These are phyloP conservation scores for Quercus tomentella DNA, from an alignment of 331 rosid species.

Conservation along the genomic window DNA sequence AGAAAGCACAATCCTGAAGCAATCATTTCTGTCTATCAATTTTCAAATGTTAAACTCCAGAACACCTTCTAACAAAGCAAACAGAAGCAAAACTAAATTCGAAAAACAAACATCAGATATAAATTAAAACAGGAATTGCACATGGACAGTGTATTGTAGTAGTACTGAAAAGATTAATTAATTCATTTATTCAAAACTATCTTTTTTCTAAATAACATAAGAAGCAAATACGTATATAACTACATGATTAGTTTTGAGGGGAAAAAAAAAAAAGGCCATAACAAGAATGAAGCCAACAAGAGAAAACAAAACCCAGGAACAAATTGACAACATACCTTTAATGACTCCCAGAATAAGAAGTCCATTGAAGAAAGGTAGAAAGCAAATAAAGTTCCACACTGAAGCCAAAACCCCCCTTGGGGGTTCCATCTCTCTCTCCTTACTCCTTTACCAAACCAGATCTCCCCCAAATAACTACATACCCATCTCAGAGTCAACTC, in stretches of 20 bases:
- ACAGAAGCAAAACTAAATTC: background rate
- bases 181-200: background rate
- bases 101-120: background rate
- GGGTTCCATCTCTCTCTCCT: slow-evolving; percentile 43
- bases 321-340: slow-evolving; percentile 52
- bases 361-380: slow-evolving; percentile 85
- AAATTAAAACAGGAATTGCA: background rate
- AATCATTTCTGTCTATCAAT: background rate
- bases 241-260: background rate
- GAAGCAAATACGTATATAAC: background rate
- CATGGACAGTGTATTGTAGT: background rate
- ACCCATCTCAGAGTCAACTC: slow-evolving; percentile 13
- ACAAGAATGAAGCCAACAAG: background rate
- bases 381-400: slow-evolving; percentile 61
- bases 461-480: slow-evolving; percentile 17
- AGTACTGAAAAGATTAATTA: background rate
- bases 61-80: background rate
- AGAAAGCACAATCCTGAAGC: background rate
- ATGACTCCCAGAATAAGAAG: slow-evolving; percentile 71
- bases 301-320: slow-evolving; percentile 13
- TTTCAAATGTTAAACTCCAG: no score
- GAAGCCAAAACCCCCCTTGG: slow-evolving; percentile 49
- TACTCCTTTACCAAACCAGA: slow-evolving; percentile 15
- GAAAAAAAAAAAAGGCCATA: background rate
- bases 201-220: background rate